These are phyloP conservation scores for Plasmodium inui DNA, from an alignment of 169 alveolate genomes.

Conservation along the genomic window DNA sequence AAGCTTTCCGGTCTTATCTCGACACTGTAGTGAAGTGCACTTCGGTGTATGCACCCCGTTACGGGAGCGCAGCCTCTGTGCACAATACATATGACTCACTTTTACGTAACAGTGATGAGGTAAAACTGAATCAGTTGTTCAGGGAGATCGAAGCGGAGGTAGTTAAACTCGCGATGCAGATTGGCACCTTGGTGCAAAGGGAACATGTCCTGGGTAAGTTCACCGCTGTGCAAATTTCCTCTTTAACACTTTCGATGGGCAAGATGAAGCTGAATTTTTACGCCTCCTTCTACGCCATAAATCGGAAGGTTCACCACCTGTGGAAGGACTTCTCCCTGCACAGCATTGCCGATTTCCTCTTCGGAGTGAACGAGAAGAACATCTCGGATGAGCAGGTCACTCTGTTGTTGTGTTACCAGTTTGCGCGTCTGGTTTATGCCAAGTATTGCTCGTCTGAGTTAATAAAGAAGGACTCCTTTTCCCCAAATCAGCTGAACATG, in stretches of 20 bases:
- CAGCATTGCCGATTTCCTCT: conserved; percentile 54
- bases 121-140: neutral
- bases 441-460: neutral
- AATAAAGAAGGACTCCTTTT: neutral
- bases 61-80: neutral
- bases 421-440: neutral
- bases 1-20: conserved; percentile 3
- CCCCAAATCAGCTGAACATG: neutral
- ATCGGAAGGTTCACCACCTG: conserved; percentile 18
- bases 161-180: neutral
- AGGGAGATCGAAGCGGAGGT: neutral
- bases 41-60: neutral
- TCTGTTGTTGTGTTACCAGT: conserved; percentile 37
- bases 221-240: conserved; percentile 31
- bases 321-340: conserved; percentile 61
- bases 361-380: conserved; percentile 46
- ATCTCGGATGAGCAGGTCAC: conserved; percentile 28
- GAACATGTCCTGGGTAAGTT: conserved; percentile 12
- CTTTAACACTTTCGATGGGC: conserved; percentile 29
- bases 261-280: conserved; percentile 31
- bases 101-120: neutral
- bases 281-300: conserved; percentile 29
- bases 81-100: neutral
- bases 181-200: neutral
- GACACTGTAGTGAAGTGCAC: neutral